Evolutionary conservation across 352 stramenopile genomes (phyloP).

Genomic region (Globisporangium cystogenes): DNA sequence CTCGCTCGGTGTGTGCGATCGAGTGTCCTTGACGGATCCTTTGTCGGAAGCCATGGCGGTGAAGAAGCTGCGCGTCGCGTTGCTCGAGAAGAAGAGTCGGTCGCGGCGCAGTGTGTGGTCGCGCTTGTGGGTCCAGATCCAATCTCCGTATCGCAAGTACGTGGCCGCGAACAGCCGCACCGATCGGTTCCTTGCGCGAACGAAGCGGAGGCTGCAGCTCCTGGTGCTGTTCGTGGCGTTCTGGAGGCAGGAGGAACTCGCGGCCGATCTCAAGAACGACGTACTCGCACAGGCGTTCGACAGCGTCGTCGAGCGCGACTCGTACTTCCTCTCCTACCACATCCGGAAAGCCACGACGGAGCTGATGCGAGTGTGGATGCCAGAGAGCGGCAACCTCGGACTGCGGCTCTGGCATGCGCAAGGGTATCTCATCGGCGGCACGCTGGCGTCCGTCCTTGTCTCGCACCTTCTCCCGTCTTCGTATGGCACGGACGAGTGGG

Average conservation of each 20-base stretch:
- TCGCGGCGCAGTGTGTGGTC: background rate
- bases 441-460: slow-evolving; percentile 14
- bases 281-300: slow-evolving; percentile 30
- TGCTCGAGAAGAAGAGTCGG: slow-evolving; percentile 6
- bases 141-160: slow-evolving; percentile 7
- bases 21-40: slow-evolving; percentile 10
- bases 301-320: slow-evolving; percentile 18
- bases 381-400: slow-evolving; percentile 44
- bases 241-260: slow-evolving; percentile 52
- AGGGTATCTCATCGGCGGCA: slow-evolving; percentile 28
- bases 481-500: background rate
- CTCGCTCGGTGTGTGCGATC: slow-evolving; percentile 6
- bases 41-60: slow-evolving; percentile 24
- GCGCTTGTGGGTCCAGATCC: background rate
- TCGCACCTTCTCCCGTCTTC: slow-evolving; percentile 10
- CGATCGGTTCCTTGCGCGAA: background rate
- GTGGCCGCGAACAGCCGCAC: background rate
- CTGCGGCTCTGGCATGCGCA: slow-evolving; percentile 41
- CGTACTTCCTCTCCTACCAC: slow-evolving; percentile 39
- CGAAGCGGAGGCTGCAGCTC: slow-evolving; percentile 11
- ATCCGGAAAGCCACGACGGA: slow-evolving; percentile 34
- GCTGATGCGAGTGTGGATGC: slow-evolving; percentile 54
- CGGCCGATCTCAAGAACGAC: slow-evolving; percentile 33
- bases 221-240: slow-evolving; percentile 38
- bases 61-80: slow-evolving; percentile 8